Conservation (phyloP, 2,329 filamentous ascomycete species). For the Sclerotinia subarctica region DNA sequence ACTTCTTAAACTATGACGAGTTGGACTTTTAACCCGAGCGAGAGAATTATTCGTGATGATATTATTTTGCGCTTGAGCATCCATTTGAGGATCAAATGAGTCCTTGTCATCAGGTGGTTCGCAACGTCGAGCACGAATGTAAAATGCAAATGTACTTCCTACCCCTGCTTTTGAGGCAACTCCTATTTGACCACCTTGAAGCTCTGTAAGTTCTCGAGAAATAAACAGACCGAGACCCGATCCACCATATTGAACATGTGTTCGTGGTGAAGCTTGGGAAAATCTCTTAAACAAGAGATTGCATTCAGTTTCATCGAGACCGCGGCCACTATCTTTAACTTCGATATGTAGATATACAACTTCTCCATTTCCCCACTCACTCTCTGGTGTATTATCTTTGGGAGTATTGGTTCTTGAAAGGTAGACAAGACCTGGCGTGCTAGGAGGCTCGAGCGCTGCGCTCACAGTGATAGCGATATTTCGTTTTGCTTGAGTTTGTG, state of each 20-base stretch:
- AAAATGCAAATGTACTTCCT: conserved; percentile 75
- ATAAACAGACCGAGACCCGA: conserved; percentile 78
- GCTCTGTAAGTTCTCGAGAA: conserved; percentile 71
- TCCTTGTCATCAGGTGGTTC: conserved; percentile 6
- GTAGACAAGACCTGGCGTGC: conserved; percentile 8
- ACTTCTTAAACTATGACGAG: background rate
- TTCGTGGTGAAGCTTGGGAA: conserved; percentile 67
- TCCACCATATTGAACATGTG: conserved; percentile 75
- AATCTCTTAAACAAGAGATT: conserved; percentile 75
- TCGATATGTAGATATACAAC: conserved; percentile 69
- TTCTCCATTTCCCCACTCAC: conserved; percentile 65
- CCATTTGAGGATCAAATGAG: conserved; percentile 5
- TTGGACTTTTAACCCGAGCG: conserved; percentile 4
- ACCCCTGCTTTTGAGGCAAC: conserved; percentile 65
- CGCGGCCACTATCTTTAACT: conserved; percentile 74
- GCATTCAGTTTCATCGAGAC: conserved; percentile 67
- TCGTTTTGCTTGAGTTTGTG: conserved; percentile 57
- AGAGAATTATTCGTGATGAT: conserved; percentile 15
- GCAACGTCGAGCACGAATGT: conserved; percentile 45
- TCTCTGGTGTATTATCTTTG: conserved; percentile 30
- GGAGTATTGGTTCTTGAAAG: conserved; percentile 36
- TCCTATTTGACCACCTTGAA: conserved; percentile 77
- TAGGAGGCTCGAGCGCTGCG: conserved; percentile 23
- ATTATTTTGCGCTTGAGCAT: conserved; percentile 9
- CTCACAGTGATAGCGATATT: conserved; percentile 47